Base-by-base conservation (phyloP, 2,329 filamentous ascomycete genomes). In the Ophiostoma tasmaniense region DNA sequence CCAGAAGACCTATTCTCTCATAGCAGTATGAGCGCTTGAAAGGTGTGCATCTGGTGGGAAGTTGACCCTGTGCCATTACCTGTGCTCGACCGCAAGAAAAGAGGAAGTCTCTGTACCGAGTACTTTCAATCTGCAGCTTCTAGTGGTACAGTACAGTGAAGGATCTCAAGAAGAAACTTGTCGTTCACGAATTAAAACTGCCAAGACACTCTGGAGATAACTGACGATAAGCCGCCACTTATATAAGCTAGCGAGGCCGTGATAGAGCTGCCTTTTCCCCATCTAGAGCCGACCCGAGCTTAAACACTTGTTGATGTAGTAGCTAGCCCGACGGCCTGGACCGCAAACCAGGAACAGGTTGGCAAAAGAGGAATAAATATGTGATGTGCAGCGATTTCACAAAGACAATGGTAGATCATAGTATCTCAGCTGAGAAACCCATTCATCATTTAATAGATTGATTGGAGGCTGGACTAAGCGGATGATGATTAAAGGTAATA, bases 131-230 rank as follows among this genome's bases (percentile, higher is more conserved):
- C n/a, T 35, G 61, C 10, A 37, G 22, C 10, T 39, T 67, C 25
- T 67, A 42, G 2, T 64, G 68, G 50, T 69, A 69, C 13, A 25
- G 52, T 11, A n/a, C n/a, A n/a, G n/a, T n/a, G n/a, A n/a, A n/a
- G 22, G 25, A 67, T 35, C 3, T 64, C 42, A 7, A 17, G 30
- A 14, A 69, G 35, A 17, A 65, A 67, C 14, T 55, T 33, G 2
- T 37, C 28, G 4, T 30, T 7, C 25, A 33, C n/a, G n/a, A n/a
- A n/a, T n/a, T n/a, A n/a, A n/a, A n/a, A n/a, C n/a, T n/a, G n/a
- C n/a, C n/a, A n/a, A n/a, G n/a, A n/a, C n/a, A n/a, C n/a, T n/a
- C n/a, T n/a, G n/a, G n/a, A n/a, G n/a, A n/a, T n/a, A n/a, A n/a
- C n/a, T n/a, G n/a, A n/a, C n/a, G n/a, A n/a, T n/a, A n/a, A n/a